These are phyloP conservation scores for Leucosporidium creatinivorum DNA, from an alignment of 768 basidiomycete species.

Conservation along the genomic window DNA sequence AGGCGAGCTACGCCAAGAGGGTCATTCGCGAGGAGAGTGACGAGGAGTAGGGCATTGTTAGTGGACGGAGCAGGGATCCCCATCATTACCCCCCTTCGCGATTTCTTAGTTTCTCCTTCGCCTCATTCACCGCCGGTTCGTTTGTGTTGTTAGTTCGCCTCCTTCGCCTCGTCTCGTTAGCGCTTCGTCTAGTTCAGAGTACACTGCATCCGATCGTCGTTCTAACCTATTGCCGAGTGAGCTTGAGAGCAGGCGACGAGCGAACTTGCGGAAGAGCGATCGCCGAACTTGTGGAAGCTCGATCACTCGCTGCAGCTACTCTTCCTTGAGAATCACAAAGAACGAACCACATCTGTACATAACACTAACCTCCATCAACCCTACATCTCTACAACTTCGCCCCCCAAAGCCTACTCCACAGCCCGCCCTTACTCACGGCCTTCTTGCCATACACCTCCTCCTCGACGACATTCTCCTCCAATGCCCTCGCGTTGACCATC, in stretches of 20 bases:
- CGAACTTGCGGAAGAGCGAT: too few species aligned
- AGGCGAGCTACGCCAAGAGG: not conserved
- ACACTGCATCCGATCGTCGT: not conserved
- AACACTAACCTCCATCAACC: not conserved
- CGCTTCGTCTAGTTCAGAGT: not conserved
- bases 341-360: not conserved
- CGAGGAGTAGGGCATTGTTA: not conserved
- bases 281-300: too few species aligned
- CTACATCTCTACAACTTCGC: not conserved
- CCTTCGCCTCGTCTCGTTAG: not conserved
- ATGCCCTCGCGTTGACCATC: conserved; percentile 12
- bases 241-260: not conserved
- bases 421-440: not conserved
- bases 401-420: not conserved
- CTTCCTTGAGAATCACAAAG: not conserved
- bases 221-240: not conserved
- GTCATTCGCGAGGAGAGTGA: not conserved
- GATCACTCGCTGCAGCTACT: too few species aligned
- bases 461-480: not conserved
- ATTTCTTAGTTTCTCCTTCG: not conserved
- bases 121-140: too few species aligned
- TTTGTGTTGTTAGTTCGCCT: not conserved
- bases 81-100: not conserved
- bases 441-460: not conserved
- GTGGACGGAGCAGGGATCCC: not conserved